A percentile compares a stretch with the other conserved stretches of the same genome.
Evolutionary conservation across 1,284 basidiomycete species (phyloP).

Genomic region (Austroboletus rostrupii): DNA sequence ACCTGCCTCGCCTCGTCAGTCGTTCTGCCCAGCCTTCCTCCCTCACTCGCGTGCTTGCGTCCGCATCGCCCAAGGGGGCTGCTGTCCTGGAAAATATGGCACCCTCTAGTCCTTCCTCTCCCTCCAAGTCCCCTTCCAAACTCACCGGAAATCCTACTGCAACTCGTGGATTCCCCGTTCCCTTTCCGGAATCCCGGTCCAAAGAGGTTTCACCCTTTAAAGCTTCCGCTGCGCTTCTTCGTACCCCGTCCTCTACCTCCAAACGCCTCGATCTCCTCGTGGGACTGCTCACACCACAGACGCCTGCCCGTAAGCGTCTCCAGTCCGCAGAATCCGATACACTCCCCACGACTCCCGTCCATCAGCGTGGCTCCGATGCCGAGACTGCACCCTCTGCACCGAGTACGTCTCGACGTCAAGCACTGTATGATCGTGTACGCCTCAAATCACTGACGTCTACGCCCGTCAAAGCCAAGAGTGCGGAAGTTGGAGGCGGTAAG

Average conservation of each 20-base stretch:
- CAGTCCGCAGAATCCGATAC: slow-evolving; percentile 32
- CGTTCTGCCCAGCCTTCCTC: slow-evolving; percentile 53
- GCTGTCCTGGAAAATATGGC: slow-evolving; percentile 39
- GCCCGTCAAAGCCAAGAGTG: slow-evolving; percentile 54
- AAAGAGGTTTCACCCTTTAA: slow-evolving; percentile 35
- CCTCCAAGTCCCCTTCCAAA: slow-evolving; percentile 47
- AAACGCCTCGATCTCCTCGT: slow-evolving; percentile 32
- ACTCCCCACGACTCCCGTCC: slow-evolving; percentile 61
- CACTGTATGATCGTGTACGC: slow-evolving; percentile 73
- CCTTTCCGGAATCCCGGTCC: slow-evolving; percentile 46
- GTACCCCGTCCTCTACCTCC: slow-evolving; percentile 47
- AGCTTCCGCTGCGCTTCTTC: slow-evolving; percentile 46
- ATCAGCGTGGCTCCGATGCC: slow-evolving; percentile 53
- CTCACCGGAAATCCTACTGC: slow-evolving; percentile 4
- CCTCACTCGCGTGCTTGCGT: slow-evolving; percentile 64
- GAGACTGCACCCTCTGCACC: slow-evolving; percentile 62
- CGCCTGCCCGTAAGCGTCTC: slow-evolving; percentile 42
- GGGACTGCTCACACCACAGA: slow-evolving; percentile 43
- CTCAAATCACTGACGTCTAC: slow-evolving; percentile 62
- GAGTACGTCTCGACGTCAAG: slow-evolving; percentile 66
- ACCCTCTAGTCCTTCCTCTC: slow-evolving; percentile 46
- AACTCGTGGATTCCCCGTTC: slow-evolving; percentile 41
- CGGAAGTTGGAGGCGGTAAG: slow-evolving; percentile 37
- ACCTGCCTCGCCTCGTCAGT: slow-evolving; percentile 54
- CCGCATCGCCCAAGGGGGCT: slow-evolving; percentile 62